A percentile compares a stretch with the other conserved stretches of the same genome.
phyloP scores from a whole-genome alignment of 768 basidiomycete genomes.

The Kwoniella sp. region DNA sequence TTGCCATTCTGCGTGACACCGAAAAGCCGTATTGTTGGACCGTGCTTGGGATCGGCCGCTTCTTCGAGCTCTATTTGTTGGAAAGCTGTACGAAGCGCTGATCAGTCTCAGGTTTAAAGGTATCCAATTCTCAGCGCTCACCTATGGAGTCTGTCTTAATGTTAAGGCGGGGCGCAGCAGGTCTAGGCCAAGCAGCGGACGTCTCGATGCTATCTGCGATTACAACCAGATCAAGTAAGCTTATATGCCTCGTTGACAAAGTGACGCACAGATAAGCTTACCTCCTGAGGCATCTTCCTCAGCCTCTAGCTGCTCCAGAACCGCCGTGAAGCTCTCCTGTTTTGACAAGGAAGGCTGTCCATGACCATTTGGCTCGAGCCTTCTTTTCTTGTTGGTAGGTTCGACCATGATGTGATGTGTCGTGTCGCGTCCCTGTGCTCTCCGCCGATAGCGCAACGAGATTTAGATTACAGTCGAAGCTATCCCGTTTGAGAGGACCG shows the following conservation, averaged over 20 bases:
- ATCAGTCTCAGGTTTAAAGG: neutral
- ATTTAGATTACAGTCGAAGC: too few species aligned
- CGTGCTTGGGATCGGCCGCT: constrained; percentile 61
- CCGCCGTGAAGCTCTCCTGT: constrained; percentile 48
- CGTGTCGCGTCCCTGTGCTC: too few species aligned
- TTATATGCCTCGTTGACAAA: neutral
- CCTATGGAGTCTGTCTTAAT: constrained; percentile 69
- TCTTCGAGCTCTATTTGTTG: constrained; percentile 95
- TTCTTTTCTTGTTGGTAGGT: constrained; percentile 41
- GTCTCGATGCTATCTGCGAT: constrained; percentile 45
- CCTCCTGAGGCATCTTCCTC: constrained; percentile 48
- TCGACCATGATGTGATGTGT: constrained; percentile 27
- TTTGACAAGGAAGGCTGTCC: constrained; percentile 19
- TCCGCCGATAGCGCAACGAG: too few species aligned
- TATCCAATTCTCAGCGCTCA: constrained; percentile 55
- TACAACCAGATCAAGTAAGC: neutral
- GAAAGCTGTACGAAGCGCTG: constrained; percentile 65
- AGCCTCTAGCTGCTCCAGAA: constrained; percentile 50
- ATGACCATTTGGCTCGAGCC: constrained; percentile 31
- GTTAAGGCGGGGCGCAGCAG: constrained; percentile 61
- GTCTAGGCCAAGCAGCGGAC: constrained; percentile 55
- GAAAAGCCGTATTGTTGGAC: constrained; percentile 69
- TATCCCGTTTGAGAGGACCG: too few species aligned
- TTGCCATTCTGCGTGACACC: constrained; percentile 90
- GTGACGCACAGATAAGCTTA: constrained; percentile 2